Evolutionary conservation across 768 basidiomycete species (phyloP), one percentile per base, ranked within the genome.

Genomic region (Amanita pseudoporphyria): DNA sequence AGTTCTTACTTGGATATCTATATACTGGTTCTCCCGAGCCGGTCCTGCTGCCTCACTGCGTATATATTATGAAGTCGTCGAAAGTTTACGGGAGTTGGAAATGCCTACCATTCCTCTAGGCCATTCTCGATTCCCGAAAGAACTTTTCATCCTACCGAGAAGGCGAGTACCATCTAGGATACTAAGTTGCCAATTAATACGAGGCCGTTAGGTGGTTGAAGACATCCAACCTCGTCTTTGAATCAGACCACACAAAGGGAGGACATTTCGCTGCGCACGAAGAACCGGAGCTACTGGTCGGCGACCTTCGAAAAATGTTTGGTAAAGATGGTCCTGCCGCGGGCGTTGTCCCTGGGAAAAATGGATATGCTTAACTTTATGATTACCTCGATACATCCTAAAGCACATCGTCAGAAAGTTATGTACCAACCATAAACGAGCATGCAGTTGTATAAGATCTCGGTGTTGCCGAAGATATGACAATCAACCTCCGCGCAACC

Each of bases 241-340:
- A 74, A 53, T 62, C 68, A 3, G 62, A 69, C 13, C 80, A 82
- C 45, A 63, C 64, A 1, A 58, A 58, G 5, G 80, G 81, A 4
- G 80, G 81, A 1, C 81, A 82, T 59, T 82, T 83, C 56, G 74
- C 78, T 9, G 71, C 79, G 0, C 57, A 71, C 52, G 80, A 82
- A 54, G 60, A 55, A 37, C 78, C 81, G 0, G 64, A 71, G 3
- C 60, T 61, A 2, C 64, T 83, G 13, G 79, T 66, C 0, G 65
- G 55, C 1, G 81, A 80, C 55, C 43, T 82, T 41, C 63, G 73
- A 26, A 71, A 66, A 55, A 81, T 81, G 77, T 82, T 80, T 60
- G 72, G 71, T 32, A 72, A 65, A 50, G 72, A 67, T 9, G 74
- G 77, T 0, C 69, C 70, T 30, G 76, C 75, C 2, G 74, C 67